Base-by-base conservation (phyloP, 1,284 basidiomycete species). In the Bjerkandera adusta region DNA sequence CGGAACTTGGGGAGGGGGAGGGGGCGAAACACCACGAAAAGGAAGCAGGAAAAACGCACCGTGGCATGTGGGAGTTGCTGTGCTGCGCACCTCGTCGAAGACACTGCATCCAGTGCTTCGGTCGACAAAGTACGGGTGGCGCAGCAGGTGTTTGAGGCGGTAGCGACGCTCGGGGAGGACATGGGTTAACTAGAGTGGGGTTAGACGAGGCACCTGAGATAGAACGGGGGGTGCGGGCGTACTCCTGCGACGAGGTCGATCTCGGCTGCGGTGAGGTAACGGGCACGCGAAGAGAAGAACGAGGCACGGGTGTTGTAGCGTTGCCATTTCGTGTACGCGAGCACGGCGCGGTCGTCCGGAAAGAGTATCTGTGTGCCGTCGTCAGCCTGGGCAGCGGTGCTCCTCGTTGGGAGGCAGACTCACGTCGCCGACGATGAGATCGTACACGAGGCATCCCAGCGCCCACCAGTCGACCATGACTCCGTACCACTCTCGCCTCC, bases 381-480 rank as follows among this genome's bases (percentile, higher is more conserved):
- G 22, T 29, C 38, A 32, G 48, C 33, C 13, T 7, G 22, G 18
- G 40, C 29, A 26, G 25, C 21, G 26, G 13, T 24, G 25, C 12
- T 13, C 20, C 15, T 25, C 12, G 27, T 26, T 16, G 20, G 40
- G 22, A 32, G 38, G 5, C 18, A 13, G 20, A 36, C 21, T 24
- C 50, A 72, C 71, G 52, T 66, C 68, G 5, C 71, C 71, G 36
- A 73, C 70, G 56, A 78, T 74, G 66, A 91, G 77, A 57, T 92
- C 89, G 64, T 82, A 93, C 32, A 88, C 68, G 59, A 92, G 64
- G 29, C 91, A 88, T 8, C 92, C 91, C 10, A 92, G 69, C 0
- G 82, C 80, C 77, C 91, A 94, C 81, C 88, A 93, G 60, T 94
- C 90, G 10, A 92, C 83, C 48, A 74, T 76, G 57, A 79, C 77